These are phyloP conservation scores for Penicillium pancosmium DNA, from an alignment of 495 filamentous ascomycete genomes.

Conservation along the genomic window DNA sequence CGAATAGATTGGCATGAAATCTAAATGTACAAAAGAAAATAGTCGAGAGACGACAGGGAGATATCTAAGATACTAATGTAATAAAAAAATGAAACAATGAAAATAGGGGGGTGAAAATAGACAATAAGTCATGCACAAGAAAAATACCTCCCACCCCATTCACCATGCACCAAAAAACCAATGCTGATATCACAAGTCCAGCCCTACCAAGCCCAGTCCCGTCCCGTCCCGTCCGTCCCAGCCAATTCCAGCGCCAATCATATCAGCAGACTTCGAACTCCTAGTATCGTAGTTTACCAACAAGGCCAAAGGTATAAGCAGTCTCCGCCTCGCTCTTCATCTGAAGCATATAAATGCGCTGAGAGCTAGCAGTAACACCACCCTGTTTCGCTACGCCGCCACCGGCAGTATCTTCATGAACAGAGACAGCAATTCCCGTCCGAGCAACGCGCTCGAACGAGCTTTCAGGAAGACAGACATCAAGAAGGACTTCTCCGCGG, in stretches of 20 bases:
- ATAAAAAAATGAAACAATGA: conserved; percentile 4
- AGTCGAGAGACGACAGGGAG: conserved; percentile 6
- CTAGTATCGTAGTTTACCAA: conserved; percentile 61
- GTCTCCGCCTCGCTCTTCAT: conserved; percentile 66
- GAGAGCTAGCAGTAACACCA: conserved; percentile 67
- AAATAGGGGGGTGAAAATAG: conserved; percentile 5
- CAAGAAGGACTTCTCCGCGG: conserved; percentile 68
- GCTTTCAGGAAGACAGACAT: conserved; percentile 79
- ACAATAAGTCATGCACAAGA: conserved; percentile 1
- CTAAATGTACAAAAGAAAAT: conserved; percentile 21
- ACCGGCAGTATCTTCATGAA: conserved; percentile 80
- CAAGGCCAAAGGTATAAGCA: conserved; percentile 62
- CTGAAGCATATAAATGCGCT: conserved; percentile 83
- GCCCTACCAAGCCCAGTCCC: not conserved
- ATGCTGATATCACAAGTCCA: conserved; percentile 8
- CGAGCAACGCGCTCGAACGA: conserved; percentile 83
- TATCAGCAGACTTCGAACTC: conserved; percentile 3
- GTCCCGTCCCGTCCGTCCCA: not conserved
- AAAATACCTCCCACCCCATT: conserved; percentile 3
- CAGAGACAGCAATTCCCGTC: conserved; percentile 82
- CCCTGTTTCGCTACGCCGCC: conserved; percentile 70
- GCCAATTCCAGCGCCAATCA: conserved; percentile 1
- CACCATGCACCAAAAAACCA: conserved; percentile 14
- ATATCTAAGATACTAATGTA: conserved; percentile 9
- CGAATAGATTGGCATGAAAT: conserved; percentile 3